phyloP scores from a whole-genome alignment of 2,329 filamentous ascomycete genomes.

The Arthroderma sp. region DNA sequence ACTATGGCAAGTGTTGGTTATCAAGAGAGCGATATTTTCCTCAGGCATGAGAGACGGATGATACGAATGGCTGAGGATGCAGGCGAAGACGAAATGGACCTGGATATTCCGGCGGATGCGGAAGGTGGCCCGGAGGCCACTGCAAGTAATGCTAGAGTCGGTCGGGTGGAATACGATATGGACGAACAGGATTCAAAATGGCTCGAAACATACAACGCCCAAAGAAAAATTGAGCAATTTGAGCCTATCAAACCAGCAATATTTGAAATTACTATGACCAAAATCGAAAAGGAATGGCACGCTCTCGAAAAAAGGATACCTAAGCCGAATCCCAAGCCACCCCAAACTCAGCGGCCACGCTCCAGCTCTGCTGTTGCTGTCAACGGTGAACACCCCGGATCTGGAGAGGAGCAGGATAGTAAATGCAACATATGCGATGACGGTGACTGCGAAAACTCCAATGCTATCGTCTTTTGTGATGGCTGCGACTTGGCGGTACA shows the following conservation, averaged over 20 bases:
- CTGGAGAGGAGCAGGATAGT: slow-evolving; percentile 86
- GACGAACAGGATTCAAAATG: slow-evolving; percentile 97
- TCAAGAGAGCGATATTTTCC: slow-evolving; percentile 83
- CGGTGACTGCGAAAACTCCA: slow-evolving; percentile 98
- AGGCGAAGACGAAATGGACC: slow-evolving; percentile 50
- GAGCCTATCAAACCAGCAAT: slow-evolving; percentile 82
- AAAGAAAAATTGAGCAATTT: slow-evolving; percentile 59
- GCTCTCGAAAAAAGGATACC: slow-evolving; percentile 91
- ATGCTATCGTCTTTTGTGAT: slow-evolving; percentile 97
- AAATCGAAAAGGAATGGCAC: slow-evolving; percentile 98
- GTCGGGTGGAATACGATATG: slow-evolving; percentile 97
- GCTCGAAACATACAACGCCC: slow-evolving; percentile 70
- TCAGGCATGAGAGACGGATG: slow-evolving; percentile 60
- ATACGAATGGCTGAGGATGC: slow-evolving; percentile 49
- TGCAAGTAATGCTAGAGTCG: slow-evolving; percentile 43
- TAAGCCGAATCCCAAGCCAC: slow-evolving; percentile 90
- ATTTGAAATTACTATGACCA: slow-evolving; percentile 96
- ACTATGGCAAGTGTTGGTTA: slow-evolving; percentile 94
- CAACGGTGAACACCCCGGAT: slow-evolving; percentile 71
- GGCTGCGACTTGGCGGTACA: slow-evolving; percentile 95
- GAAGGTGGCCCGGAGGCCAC: slow-evolving; percentile 46
- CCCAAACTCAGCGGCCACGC: slow-evolving; percentile 81
- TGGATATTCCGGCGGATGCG: slow-evolving; percentile 39
- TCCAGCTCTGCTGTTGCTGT: slow-evolving; percentile 92
- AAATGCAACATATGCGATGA: slow-evolving; percentile 98